phyloP scores from a whole-genome alignment of 2,329 filamentous ascomycete species.

The Sclerotinia borealis region DNA sequence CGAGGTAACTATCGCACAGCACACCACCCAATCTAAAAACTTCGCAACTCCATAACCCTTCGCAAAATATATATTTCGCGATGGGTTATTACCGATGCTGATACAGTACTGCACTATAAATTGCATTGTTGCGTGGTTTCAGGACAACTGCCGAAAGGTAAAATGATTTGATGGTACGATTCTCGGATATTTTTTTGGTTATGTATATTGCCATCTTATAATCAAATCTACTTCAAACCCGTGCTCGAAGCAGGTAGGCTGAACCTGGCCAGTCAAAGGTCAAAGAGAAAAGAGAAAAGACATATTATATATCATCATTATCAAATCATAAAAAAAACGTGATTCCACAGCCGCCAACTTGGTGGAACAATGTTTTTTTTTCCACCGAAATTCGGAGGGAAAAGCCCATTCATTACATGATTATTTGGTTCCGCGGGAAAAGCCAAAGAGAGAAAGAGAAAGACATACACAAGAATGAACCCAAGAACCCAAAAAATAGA shows the following conservation, averaged over 20 bases:
- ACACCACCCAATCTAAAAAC: no score
- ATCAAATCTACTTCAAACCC: not conserved
- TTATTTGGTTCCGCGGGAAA: not conserved
- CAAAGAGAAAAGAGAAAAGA: not conserved
- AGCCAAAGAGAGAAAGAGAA: not conserved
- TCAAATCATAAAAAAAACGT: no score
- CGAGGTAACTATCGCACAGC: not conserved
- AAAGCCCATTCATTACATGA: not conserved
- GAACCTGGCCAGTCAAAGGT: not conserved
- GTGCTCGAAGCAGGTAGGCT: not conserved
- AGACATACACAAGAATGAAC: not conserved
- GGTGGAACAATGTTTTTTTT: no score
- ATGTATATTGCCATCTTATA: no score
- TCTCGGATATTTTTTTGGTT: not conserved
- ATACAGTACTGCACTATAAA: not conserved
- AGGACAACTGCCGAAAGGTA: not conserved
- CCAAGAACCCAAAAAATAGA: not conserved
- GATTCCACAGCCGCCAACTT: no score
- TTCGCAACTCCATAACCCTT: no score
- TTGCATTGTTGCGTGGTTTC: not conserved
- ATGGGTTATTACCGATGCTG: not conserved
- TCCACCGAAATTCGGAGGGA: not conserved
- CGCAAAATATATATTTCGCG: no score
- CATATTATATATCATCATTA: not conserved
- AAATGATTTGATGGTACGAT: not conserved